Evolutionary conservation across 139 green algal genomes (phyloP), one percentile per base, ranked within the genome.

Genomic region (Chlorella ohadii): DNA sequence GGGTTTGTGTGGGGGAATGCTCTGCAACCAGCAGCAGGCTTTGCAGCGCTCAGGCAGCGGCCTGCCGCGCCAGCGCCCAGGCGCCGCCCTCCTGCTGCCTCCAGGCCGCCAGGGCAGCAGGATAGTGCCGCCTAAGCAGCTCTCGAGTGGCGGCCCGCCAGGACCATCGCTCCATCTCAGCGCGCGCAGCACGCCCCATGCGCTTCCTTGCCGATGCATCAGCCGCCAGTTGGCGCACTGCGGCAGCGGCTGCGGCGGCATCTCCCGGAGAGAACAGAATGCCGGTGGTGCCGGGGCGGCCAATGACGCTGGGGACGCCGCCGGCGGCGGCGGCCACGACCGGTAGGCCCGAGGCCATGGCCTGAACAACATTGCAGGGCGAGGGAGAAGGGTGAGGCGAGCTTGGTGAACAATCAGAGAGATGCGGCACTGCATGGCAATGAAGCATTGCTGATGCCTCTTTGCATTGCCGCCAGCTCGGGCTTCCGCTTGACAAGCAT

Each of bases 261-360:
- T 78, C 83, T 3, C 64, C 83, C 27, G 67, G 55, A 25, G 72
- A 36, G 81, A 81, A 87, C 86, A 98, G 81, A 41, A 93, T 85
- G 1, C 95, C 95, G 65, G 88, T 90, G 39, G 82, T 72, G 25
- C 86, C 88, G 23, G 83, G 66, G 41, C 82, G 71, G 39, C 83
- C 91, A 57, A 98, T 84, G 83, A 98, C 98, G 87, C 98, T 96
- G 0, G 92, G 93, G 4, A 98, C 93, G 67, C 96, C 96, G 20
- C 96, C 96, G 16, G 96, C 96, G 7, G 84, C 86, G 27, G 98
- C 97, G 13, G 96, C 93, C 38, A 99, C 96, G 28, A 98, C 96
- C 0, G 97, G 90, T 65, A 98, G 82, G 27, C 93, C 92, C 6
- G 78, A 92, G 6, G 97, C 96, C 97, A 99, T 71, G 31, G 64